A percentile compares a stretch with the other conserved stretches of the same genome.
These are phyloP conservation scores for Nevesoporus exiguus DNA, from an alignment of 768 basidiomycete species.

Conservation along the genomic window DNA sequence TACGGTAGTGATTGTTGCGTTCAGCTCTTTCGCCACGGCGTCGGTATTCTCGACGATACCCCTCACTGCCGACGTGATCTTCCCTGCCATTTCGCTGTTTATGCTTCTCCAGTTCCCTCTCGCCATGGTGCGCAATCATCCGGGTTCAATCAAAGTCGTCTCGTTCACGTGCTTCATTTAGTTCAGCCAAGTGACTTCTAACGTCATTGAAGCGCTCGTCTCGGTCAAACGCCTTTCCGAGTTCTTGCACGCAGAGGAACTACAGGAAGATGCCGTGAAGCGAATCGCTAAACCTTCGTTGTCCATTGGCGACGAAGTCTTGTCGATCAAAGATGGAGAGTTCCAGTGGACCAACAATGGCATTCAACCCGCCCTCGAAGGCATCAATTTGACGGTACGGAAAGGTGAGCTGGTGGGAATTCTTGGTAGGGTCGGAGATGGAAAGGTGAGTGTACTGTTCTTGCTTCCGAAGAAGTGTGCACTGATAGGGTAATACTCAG, in stretches of 20 bases:
- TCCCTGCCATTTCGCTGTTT: slow-evolving; percentile 92
- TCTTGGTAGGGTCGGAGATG: slow-evolving; percentile 86
- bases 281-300: slow-evolving; percentile 42
- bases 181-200: slow-evolving; percentile 72
- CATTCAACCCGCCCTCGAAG: slow-evolving; percentile 64
- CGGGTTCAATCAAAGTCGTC: not conserved
- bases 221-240: slow-evolving; percentile 73
- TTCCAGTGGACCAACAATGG: slow-evolving; percentile 72
- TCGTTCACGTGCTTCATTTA: slow-evolving; percentile 23
- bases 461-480: not conserved
- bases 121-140: slow-evolving; percentile 55
- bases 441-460: slow-evolving; percentile 56
- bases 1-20: slow-evolving; percentile 61
- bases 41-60: slow-evolving; percentile 59
- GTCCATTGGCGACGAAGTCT: slow-evolving; percentile 59
- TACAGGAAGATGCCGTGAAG: slow-evolving; percentile 74
- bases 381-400: slow-evolving; percentile 66
- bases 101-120: slow-evolving; percentile 85
- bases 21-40: slow-evolving; percentile 78
- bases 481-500: slow-evolving; percentile 30
- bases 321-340: slow-evolving; percentile 71
- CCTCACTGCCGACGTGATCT: slow-evolving; percentile 87
- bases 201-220: slow-evolving; percentile 82
- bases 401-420: slow-evolving; percentile 87
- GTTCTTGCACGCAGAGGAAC: slow-evolving; percentile 76